Evolutionary conservation across 306 rosid species (phyloP).

Genomic region (Vachellia collinsii): DNA sequence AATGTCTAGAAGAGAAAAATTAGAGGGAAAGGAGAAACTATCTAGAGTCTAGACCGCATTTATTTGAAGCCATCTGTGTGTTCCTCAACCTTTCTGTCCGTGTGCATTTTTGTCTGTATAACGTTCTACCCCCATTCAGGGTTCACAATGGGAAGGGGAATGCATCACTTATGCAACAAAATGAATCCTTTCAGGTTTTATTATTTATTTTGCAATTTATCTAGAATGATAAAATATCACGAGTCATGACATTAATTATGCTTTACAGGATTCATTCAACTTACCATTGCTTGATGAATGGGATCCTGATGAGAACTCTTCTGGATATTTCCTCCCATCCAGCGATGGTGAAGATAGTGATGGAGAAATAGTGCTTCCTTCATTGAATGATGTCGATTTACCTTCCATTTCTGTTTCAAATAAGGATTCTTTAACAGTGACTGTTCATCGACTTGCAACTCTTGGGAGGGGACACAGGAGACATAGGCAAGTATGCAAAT

Average conservation of each 20-base stretch:
- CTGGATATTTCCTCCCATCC: conserved; percentile 52
- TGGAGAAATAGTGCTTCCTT: conserved; percentile 55
- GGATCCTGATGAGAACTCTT: conserved; percentile 48
- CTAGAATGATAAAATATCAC: conserved; percentile 14
- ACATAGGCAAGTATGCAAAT: conserved; percentile 65
- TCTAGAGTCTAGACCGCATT: conserved; percentile 11
- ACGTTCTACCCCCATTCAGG: conserved; percentile 11
- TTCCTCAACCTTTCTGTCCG: background rate
- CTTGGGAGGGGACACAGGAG: conserved; percentile 63
- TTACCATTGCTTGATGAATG: conserved; percentile 60
- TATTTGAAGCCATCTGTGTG: conserved; percentile 5
- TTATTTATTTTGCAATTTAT: background rate
- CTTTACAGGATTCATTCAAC: conserved; percentile 65
- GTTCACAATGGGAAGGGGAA: conserved; percentile 20
- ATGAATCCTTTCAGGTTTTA: conserved; percentile 17
- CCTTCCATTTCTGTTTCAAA: conserved; percentile 61
- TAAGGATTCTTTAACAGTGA: conserved; percentile 60
- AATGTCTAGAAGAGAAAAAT: background rate
- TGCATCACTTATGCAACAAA: conserved; percentile 1
- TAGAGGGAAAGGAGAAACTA: background rate
- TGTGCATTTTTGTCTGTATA: background rate
- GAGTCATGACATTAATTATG: conserved; percentile 1
- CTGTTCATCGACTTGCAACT: conserved; percentile 73
- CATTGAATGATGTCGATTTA: conserved; percentile 71
- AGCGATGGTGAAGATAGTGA: conserved; percentile 86